Base-by-base conservation (phyloP, 2,329 filamentous ascomycete species). In the Aspergillus fumigatiaffinis region DNA sequence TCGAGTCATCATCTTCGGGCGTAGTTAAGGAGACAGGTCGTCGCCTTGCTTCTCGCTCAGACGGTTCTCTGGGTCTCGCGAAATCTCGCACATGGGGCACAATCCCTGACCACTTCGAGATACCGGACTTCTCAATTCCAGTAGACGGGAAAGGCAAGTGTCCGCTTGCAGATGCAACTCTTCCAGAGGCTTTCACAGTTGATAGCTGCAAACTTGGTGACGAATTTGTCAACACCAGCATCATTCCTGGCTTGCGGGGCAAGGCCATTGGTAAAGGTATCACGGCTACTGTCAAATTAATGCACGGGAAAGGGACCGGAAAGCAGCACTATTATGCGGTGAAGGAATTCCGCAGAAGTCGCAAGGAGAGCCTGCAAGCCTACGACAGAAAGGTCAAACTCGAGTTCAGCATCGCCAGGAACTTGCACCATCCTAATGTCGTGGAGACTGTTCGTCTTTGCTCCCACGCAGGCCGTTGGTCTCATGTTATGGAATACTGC, bases 401-500 rank as follows among this genome's bases (percentile, higher is more conserved):
- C 1, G 92, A 96, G 71, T 96, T 87, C 76, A 91, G 87, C 72
- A 92, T 96, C 63, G 90, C 90, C 59, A 92, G 92, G 78, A 91
- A 89, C 63, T 77, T 92, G 59, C 85, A 91, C 66, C 91, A 96
- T 70, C 90, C 91, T 52, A 96, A 96, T 72, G 90, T 96, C 65
- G 89, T 96, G 61, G 84, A 91, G 73, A 92, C 90, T 0, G 77
- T 92, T 55, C 85, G 87, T 29, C 80, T 96, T 5, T 94, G 91
- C 76, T 86, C 83, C 14, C 83, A 92, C 64, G 84, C 87, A 64
- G 85, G 84, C 32, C 86, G 88, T 42, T 95, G 90, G 89, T 92
- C 91, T 71, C 90, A 95, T 71, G 90, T 96, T 55, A 96, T 96
- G 92, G 91, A 96, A 71, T 95, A 90, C 72, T 96, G 92, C 76